A percentile compares a stretch with the other conserved stretches of the same genome.
Conservation (phyloP, 352 stramenopile species). For the Globisporangium lucens region DNA sequence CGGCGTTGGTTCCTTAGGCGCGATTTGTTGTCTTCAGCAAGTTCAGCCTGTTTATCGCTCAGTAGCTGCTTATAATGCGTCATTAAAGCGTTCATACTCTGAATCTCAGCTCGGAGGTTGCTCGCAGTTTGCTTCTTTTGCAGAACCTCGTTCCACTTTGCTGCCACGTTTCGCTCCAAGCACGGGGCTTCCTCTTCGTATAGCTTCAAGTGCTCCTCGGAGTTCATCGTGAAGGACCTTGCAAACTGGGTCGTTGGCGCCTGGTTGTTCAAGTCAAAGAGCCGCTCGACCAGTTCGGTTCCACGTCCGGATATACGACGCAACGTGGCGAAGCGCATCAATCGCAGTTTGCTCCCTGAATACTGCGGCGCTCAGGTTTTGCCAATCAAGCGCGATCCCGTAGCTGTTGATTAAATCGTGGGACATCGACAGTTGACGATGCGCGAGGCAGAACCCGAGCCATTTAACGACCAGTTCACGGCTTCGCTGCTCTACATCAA, state of each 20-base stretch:
- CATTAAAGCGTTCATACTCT: neutral
- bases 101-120: neutral
- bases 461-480: slow-evolving; percentile 38
- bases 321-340: slow-evolving; percentile 28
- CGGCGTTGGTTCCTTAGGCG: neutral
- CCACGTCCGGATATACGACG: slow-evolving; percentile 37
- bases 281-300: slow-evolving; percentile 12
- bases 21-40: neutral
- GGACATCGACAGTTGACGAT: slow-evolving; percentile 21
- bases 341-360: slow-evolving; percentile 28
- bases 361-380: slow-evolving; percentile 32
- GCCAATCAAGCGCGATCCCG: slow-evolving; percentile 40
- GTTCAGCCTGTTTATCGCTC: neutral
- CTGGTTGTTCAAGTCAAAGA: slow-evolving; percentile 47
- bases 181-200: neutral
- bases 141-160: neutral
- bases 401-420: slow-evolving; percentile 20
- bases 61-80: neutral
- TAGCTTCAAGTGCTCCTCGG: neutral
- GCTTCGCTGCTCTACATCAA: slow-evolving; percentile 36
- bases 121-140: neutral
- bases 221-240: slow-evolving; percentile 18
- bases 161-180: neutral
- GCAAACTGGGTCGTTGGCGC: slow-evolving; percentile 37
- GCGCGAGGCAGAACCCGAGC: slow-evolving; percentile 40